Evolutionary conservation across 257 asterid species (phyloP).

Genomic region (Solanum ossicruentum): DNA sequence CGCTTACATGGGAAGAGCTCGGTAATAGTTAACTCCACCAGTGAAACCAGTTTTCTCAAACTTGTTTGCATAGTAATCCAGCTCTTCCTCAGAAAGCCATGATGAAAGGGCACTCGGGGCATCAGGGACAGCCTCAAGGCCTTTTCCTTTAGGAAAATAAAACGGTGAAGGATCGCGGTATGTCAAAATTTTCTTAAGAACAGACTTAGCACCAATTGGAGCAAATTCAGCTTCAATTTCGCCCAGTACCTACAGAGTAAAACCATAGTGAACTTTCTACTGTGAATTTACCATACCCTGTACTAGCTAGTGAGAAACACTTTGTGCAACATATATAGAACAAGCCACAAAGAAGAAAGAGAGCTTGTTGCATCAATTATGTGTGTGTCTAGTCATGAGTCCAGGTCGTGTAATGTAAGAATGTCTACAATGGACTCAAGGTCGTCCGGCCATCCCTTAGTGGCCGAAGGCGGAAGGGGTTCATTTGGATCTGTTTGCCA

Average conservation of each 20-base stretch:
- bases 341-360: too few relatives aligned
- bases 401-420: too few relatives aligned
- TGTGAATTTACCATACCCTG: background rate
- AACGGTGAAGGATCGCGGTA: background rate
- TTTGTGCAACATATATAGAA: too few relatives aligned
- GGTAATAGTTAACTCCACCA: conserved; percentile 41
- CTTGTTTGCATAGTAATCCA: conserved; percentile 22
- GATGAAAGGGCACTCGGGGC: conserved; percentile 16
- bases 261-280: background rate
- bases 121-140: background rate
- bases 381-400: too few relatives aligned
- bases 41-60: conserved; percentile 36
- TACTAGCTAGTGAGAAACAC: too few relatives aligned
- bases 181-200: background rate
- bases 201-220: background rate
- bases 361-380: too few relatives aligned
- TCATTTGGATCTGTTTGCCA: too few relatives aligned
- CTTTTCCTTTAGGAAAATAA: background rate
- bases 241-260: background rate
- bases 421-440: too few relatives aligned
- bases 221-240: conserved; percentile 5
- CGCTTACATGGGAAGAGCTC: conserved; percentile 28
- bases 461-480: too few relatives aligned
- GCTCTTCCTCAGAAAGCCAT: conserved; percentile 33
- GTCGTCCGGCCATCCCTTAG: too few relatives aligned